Conservation (phyloP, 257 asterid genomes). For the Forsythia viridissima region DNA sequence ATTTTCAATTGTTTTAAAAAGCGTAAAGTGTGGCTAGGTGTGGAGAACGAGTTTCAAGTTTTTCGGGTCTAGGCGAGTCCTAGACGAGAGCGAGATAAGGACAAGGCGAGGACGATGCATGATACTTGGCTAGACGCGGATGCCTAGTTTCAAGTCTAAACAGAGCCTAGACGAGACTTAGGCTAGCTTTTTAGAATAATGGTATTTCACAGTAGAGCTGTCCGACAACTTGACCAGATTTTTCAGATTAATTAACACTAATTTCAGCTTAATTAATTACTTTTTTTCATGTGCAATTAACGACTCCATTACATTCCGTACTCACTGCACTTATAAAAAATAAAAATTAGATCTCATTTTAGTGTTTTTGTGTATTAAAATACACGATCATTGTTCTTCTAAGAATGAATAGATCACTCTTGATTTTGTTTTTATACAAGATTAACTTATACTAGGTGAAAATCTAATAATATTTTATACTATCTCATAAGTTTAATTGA, state of each 20-base stretch:
- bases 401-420: slow-evolving; percentile 31
- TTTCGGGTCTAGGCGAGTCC: too few species aligned
- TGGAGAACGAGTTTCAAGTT: too few species aligned
- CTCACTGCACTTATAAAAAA: background rate
- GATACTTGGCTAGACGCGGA: too few species aligned
- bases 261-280: slow-evolving; percentile 21
- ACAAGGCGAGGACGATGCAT: too few species aligned
- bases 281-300: slow-evolving; percentile 55
- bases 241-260: slow-evolving; percentile 34
- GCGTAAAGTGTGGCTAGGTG: too few species aligned
- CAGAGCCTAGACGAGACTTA: too few species aligned
- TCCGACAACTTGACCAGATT: slow-evolving; percentile 61
- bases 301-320: slow-evolving; percentile 19
- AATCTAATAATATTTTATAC: too few species aligned
- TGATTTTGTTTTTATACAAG: background rate
- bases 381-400: slow-evolving; percentile 34
- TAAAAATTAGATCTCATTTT: slow-evolving; percentile 26
- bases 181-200: too few species aligned
- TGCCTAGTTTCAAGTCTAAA: too few species aligned
- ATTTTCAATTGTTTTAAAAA: too few species aligned
- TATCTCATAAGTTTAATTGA: too few species aligned
- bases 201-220: slow-evolving; percentile 44
- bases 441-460: background rate
- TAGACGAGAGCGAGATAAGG: too few species aligned
- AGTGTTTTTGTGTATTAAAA: background rate